Evolutionary conservation across 768 basidiomycete genomes (phyloP).

Genomic region (Naganishia friedmannii): DNA sequence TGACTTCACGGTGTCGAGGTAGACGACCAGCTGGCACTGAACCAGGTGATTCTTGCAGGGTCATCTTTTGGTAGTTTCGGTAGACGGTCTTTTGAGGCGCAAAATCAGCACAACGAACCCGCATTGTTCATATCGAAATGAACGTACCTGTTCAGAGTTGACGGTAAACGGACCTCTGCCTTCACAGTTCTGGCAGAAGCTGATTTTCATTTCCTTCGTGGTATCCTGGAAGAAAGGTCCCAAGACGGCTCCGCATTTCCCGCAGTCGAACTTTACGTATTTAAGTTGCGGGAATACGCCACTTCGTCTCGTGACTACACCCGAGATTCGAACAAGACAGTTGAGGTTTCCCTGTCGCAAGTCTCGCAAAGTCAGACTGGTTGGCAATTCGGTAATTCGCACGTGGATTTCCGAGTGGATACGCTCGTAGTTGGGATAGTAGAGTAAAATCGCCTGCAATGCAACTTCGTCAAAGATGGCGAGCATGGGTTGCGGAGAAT

Average conservation of each 20-base stretch:
- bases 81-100: constrained; percentile 79
- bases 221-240: constrained; percentile 99
- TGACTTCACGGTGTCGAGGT: constrained; percentile 92
- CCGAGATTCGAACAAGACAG: constrained; percentile 88
- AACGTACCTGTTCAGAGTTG: constrained; percentile 84
- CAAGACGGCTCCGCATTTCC: constrained; percentile 85
- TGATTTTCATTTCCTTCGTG: constrained; percentile 86
- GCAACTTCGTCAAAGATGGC: constrained; percentile 93
- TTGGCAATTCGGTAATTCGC: constrained; percentile 88
- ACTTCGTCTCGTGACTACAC: constrained; percentile 90
- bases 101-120: background rate
- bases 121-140: background rate
- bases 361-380: constrained; percentile 84
- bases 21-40: constrained; percentile 96
- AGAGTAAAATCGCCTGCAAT: constrained; percentile 85
- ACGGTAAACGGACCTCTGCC: constrained; percentile 91
- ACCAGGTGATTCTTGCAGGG: constrained; percentile 94
- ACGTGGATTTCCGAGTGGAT: constrained; percentile 98
- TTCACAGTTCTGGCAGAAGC: constrained; percentile 91
- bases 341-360: constrained; percentile 88
- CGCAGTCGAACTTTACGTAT: constrained; percentile 98
- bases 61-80: constrained; percentile 98
- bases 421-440: constrained; percentile 91
- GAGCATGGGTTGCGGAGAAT: constrained; percentile 88
- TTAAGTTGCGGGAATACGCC: constrained; percentile 99